Evolutionary conservation across 345 rosid species (phyloP).

Genomic region (Sisymbrium irio): DNA sequence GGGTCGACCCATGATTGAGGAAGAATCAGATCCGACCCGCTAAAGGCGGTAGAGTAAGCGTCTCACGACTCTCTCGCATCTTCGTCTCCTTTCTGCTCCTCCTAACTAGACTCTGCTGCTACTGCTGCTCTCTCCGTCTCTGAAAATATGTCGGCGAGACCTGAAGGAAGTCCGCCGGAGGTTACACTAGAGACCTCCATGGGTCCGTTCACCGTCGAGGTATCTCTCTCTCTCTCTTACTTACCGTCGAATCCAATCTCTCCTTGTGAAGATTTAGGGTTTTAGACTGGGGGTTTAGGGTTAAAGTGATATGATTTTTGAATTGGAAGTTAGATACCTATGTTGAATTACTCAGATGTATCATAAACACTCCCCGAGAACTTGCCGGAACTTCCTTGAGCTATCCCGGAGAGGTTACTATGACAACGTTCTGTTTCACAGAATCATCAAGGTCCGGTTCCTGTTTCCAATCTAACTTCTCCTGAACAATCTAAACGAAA

Average conservation of each 20-base stretch:
- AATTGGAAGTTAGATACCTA: neutral
- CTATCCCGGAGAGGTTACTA: slow-evolving; percentile 87
- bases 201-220: slow-evolving; percentile 93
- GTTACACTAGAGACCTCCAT: slow-evolving; percentile 93
- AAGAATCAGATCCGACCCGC: slow-evolving; percentile 34
- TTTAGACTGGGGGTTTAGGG: slow-evolving; percentile 12
- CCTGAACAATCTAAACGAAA: neutral
- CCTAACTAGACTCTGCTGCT: slow-evolving; percentile 1
- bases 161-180: slow-evolving; percentile 85
- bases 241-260: neutral
- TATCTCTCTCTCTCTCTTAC: slow-evolving; percentile 1
- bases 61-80: neutral
- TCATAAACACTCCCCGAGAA: slow-evolving; percentile 85
- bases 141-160: slow-evolving; percentile 59
- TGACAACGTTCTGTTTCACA: slow-evolving; percentile 76
- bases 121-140: slow-evolving; percentile 6
- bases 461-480: neutral
- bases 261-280: slow-evolving; percentile 2
- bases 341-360: slow-evolving; percentile 53
- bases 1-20: slow-evolving; percentile 16
- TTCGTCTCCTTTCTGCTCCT: neutral
- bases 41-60: neutral
- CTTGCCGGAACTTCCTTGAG: slow-evolving; percentile 91
- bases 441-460: slow-evolving; percentile 73
- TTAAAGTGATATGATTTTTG: slow-evolving; percentile 2